phyloP scores from a whole-genome alignment of 192 early-diverging fungal species.

The Chytriomyces sp. region DNA sequence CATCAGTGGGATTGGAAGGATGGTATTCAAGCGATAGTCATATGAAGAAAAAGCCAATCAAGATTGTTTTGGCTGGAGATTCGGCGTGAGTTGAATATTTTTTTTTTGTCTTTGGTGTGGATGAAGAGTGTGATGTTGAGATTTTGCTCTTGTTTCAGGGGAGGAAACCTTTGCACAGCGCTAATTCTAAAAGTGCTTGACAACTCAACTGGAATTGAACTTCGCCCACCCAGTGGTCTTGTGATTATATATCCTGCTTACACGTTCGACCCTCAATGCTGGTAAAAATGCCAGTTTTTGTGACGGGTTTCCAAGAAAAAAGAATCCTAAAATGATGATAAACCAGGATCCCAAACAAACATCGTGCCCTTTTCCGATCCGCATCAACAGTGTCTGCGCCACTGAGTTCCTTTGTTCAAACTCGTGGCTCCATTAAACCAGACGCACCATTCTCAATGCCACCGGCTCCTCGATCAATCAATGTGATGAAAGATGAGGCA shows the following conservation, averaged over 20 bases:
- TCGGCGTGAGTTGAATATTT: constrained; percentile 76
- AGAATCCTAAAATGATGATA: constrained; percentile 49
- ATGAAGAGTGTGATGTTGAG: background rate
- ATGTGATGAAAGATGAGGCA: constrained; percentile 54
- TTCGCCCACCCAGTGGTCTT: constrained; percentile 76
- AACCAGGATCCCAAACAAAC: constrained; percentile 66
- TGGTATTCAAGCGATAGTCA: constrained; percentile 38
- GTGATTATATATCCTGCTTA: constrained; percentile 64
- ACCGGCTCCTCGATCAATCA: constrained; percentile 55
- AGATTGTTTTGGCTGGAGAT: constrained; percentile 83
- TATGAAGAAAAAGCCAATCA: constrained; percentile 58
- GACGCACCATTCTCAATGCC: constrained; percentile 64
- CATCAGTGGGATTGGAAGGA: constrained; percentile 75
- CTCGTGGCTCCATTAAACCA: constrained; percentile 72
- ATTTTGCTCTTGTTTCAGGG: constrained; percentile 53
- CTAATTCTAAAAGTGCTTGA: constrained; percentile 83
- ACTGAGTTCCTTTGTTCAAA: constrained; percentile 51
- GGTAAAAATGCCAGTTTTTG: constrained; percentile 50
- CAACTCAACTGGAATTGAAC: constrained; percentile 44
- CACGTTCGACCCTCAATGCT: constrained; percentile 85
- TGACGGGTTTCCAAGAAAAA: background rate
- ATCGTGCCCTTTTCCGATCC: constrained; percentile 64
- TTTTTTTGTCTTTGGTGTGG: no score
- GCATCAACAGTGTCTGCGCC: constrained; percentile 58
- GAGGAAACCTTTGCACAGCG: constrained; percentile 85